These are phyloP conservation scores for Macrolepiota fuliginosa DNA, from an alignment of 768 basidiomycete genomes.

Conservation along the genomic window DNA sequence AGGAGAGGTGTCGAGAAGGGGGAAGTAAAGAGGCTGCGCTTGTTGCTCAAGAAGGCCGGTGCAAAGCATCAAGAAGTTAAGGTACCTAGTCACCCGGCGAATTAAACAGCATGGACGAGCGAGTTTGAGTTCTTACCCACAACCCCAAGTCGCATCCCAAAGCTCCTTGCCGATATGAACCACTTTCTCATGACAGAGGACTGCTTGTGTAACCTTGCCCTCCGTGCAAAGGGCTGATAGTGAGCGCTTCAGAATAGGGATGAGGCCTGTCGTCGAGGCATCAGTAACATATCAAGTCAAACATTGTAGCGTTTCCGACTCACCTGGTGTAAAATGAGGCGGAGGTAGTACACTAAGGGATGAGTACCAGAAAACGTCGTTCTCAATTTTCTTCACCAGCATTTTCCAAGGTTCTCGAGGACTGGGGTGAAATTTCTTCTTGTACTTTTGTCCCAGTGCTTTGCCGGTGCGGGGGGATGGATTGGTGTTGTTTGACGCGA, in stretches of 20 bases:
- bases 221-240: constrained; percentile 49
- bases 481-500: neutral
- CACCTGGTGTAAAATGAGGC: constrained; percentile 64
- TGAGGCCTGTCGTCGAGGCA: constrained; percentile 44
- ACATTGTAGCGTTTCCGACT: neutral
- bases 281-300: neutral
- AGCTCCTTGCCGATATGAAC: constrained; percentile 57
- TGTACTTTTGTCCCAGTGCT: constrained; percentile 1
- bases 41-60: constrained; percentile 67
- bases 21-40: constrained; percentile 58
- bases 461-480: neutral
- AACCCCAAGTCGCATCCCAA: constrained; percentile 74
- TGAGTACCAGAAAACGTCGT: constrained; percentile 68
- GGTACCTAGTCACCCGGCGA: constrained; percentile 49
- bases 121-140: constrained; percentile 45
- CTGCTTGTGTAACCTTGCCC: constrained; percentile 51
- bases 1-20: constrained; percentile 52
- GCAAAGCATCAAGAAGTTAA: constrained; percentile 81
- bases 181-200: constrained; percentile 58
- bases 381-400: constrained; percentile 20
- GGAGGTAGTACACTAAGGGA: constrained; percentile 40
- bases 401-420: constrained; percentile 8
- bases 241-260: constrained; percentile 58
- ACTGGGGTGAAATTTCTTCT: constrained; percentile 19
- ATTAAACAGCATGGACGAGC: constrained; percentile 1